Conservation (phyloP, 1,139 yeast species). For the Geotrichum bryndzae region DNA sequence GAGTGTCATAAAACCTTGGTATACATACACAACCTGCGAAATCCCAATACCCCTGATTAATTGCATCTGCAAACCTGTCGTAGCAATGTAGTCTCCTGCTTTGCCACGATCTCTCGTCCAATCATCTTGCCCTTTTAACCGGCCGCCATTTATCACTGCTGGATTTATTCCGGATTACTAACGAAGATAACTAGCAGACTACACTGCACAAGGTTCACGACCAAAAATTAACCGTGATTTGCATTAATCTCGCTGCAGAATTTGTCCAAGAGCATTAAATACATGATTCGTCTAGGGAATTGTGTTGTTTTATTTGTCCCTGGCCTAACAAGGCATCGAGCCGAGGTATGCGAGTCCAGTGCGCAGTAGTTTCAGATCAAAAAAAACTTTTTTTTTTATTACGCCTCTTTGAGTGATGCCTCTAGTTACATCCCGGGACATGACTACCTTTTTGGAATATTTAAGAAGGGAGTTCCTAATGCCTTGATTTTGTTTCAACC, state of each 20-base stretch:
- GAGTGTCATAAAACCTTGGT: no score
- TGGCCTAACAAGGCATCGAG: not conserved
- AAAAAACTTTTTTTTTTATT: not conserved
- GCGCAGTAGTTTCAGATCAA: not conserved
- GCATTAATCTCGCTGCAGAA: not conserved
- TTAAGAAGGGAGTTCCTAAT: no score
- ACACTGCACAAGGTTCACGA: not conserved
- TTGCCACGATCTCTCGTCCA: no score
- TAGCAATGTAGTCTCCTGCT: no score
- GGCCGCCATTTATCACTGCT: not conserved
- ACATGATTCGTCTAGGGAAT: not conserved
- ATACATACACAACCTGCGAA: no score
- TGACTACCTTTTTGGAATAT: no score
- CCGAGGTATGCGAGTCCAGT: not conserved
- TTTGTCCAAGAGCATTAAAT: not conserved
- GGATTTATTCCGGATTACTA: not conserved
- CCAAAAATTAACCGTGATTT: not conserved
- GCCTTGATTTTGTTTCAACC: no score
- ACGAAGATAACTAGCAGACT: not conserved
- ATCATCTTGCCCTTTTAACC: no score
- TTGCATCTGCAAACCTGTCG: no score
- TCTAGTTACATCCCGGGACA: not conserved
- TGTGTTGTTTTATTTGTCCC: not conserved
- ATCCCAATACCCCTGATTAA: no score
- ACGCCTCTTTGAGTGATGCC: not conserved